Percentiles rank a stretch among this genome's conserved stretches.
Conservation (phyloP, 805 yeast species). For the Cyberlindnera maritima region DNA sequence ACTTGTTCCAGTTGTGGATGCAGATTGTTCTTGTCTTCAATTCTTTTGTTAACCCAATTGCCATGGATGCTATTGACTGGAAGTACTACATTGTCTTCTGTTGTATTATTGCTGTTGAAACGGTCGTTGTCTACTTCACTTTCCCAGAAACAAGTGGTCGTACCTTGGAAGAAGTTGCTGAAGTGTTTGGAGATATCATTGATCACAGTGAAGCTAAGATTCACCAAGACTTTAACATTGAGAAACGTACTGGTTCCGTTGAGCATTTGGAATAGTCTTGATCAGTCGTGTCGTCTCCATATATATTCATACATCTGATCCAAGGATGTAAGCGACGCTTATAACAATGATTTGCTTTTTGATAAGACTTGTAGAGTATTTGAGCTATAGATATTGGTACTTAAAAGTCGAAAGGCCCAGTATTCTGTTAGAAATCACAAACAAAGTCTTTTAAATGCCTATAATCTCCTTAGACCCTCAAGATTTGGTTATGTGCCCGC, state of each 20-base stretch:
- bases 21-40: not conserved
- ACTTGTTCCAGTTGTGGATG: not conserved
- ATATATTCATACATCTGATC: no score
- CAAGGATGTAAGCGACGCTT: no score
- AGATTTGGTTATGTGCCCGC: not conserved
- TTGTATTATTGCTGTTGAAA: not conserved
- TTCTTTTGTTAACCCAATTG: not conserved
- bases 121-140: not conserved
- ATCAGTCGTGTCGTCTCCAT: no score
- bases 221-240: not conserved
- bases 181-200: not conserved
- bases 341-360: no score
- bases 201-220: not conserved
- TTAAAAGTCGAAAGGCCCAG: no score
- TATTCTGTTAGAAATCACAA: no score
- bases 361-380: no score
- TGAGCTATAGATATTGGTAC: no score
- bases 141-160: constrained; percentile 1
- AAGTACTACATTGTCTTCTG: not conserved
- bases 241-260: not conserved
- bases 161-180: not conserved
- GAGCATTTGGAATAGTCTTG: constrained; percentile 9
- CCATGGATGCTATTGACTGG: constrained; percentile 1
- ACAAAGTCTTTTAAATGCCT: no score
- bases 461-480: no score